A percentile compares a stretch with the other conserved stretches of the same genome.
Evolutionary conservation across 73 alveolate genomes (phyloP).

Genomic region (Tetrahymena borealis): DNA sequence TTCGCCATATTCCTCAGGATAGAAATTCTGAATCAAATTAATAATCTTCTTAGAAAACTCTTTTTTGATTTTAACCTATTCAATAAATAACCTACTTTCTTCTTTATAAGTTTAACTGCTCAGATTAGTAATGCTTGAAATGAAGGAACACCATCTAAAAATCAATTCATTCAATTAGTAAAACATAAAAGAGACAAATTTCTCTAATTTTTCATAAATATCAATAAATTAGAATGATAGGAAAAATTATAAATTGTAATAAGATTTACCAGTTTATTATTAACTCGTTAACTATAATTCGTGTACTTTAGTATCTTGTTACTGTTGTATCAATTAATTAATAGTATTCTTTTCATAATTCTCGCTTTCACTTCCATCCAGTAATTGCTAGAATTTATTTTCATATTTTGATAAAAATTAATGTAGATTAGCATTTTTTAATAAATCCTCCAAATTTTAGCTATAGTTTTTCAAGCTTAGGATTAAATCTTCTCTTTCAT

Average conservation of each 20-base stretch:
- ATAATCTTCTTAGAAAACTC: background rate
- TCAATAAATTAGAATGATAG: background rate
- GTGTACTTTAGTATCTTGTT: background rate
- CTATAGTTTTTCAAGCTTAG: background rate
- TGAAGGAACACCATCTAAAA: background rate
- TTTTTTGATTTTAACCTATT: background rate
- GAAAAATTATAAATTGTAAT: background rate
- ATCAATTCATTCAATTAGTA: background rate
- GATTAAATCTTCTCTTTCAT: background rate
- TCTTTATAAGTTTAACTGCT: background rate
- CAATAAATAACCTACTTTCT: background rate
- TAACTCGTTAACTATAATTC: background rate
- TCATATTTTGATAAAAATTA: background rate
- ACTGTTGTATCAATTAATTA: background rate
- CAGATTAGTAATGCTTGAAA: background rate
- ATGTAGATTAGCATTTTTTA: background rate
- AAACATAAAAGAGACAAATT: background rate
- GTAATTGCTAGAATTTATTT: background rate
- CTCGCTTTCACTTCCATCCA: background rate
- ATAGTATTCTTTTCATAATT: background rate
- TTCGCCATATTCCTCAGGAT: no score
- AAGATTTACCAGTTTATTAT: background rate
- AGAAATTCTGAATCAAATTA: background rate
- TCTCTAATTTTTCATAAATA: background rate
- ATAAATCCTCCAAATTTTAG: background rate